Evolutionary conservation across 345 rosid species (phyloP), one percentile per base, ranked within the genome.

Genomic region (Isatis tinctoria): DNA sequence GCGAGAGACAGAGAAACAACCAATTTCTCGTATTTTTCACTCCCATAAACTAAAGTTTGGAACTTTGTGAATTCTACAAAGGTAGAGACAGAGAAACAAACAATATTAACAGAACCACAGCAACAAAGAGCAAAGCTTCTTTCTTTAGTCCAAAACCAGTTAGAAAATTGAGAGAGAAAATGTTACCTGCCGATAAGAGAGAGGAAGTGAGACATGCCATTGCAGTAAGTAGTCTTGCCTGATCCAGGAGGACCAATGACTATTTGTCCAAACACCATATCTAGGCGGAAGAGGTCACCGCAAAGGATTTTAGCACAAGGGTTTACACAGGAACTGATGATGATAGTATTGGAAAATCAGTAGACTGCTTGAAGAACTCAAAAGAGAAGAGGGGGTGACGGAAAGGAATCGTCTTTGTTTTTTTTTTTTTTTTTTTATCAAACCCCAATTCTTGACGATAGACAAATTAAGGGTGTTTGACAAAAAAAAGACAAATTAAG

Each of bases 191-290:
- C 97, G 12, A 92, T 84, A 54, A 96, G 96, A 48, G 76, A 60
- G 67, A 90, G 94, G 86, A 89, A 96, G 80, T 96, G 96, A 75
- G 97, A 90, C 99, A 92, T 90, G 77, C 97, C 99, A 78, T 92
- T 92, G 82, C 99, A 96, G 78, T 87, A 96, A 51, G 97, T 96
- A 32, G 98, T 89, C 81, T 96, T 95, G n/a, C 99, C 98, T 2
- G 98, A 89, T 26, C 98, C 97, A 16, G 98, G 97, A 10, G 98
- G 99, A 65, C 98, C 99, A 11, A 92, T 89, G 18, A 92, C 96
- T 54, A 92, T 89, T 81, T 92, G 98, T 35, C 99, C 98, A 75
- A 85, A 95, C 76, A 85, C 97, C 97, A 88, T 90, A 3, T 28
- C 49, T 43, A 33, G 7, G 8, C 30, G 20, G 18, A 64, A 6